These are phyloP conservation scores for Ustilago shanxiensis DNA, from an alignment of 1,284 basidiomycete species.

Conservation along the genomic window DNA sequence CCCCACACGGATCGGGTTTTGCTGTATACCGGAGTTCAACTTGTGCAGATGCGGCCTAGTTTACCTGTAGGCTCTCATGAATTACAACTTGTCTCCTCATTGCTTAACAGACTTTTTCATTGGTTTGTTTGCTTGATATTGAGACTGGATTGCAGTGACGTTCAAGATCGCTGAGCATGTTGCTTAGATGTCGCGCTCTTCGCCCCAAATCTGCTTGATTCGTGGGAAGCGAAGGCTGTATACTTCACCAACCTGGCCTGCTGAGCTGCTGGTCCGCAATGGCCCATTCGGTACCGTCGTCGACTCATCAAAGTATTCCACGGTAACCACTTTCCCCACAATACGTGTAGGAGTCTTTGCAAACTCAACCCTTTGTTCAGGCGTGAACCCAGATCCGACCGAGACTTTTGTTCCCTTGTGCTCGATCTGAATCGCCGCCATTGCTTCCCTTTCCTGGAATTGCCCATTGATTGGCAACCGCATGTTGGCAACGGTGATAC, in stretches of 20 bases:
- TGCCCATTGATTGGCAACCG: slow-evolving; percentile 49
- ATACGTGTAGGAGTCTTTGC: slow-evolving; percentile 47
- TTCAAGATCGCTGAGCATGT: neutral
- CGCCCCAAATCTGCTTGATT: slow-evolving; percentile 55
- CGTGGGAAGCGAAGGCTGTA: slow-evolving; percentile 59
- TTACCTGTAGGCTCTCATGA: neutral
- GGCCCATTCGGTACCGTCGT: slow-evolving; percentile 11
- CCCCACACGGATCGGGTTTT: slow-evolving; percentile 6
- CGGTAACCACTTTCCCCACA: slow-evolving; percentile 55
- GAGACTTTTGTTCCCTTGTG: slow-evolving; percentile 48
- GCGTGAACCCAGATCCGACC: slow-evolving; percentile 57
- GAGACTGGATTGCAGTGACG: neutral
- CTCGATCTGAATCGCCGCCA: slow-evolving; percentile 48
- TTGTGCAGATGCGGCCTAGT: neutral
- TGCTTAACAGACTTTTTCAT: slow-evolving; percentile 4
- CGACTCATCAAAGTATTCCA: slow-evolving; percentile 53
- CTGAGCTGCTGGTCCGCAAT: slow-evolving; percentile 5
- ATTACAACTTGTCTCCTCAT: slow-evolving; percentile 30
- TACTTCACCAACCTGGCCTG: neutral
- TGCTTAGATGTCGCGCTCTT: slow-evolving; percentile 35
- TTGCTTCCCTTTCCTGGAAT: slow-evolving; percentile 40
- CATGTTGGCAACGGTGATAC: slow-evolving; percentile 47
- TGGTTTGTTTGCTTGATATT: neutral
- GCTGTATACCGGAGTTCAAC: slow-evolving; percentile 37
- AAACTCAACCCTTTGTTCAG: slow-evolving; percentile 47